Conservation (phyloP, 805 yeast genomes). For the Metschnikowia gruessii region DNA sequence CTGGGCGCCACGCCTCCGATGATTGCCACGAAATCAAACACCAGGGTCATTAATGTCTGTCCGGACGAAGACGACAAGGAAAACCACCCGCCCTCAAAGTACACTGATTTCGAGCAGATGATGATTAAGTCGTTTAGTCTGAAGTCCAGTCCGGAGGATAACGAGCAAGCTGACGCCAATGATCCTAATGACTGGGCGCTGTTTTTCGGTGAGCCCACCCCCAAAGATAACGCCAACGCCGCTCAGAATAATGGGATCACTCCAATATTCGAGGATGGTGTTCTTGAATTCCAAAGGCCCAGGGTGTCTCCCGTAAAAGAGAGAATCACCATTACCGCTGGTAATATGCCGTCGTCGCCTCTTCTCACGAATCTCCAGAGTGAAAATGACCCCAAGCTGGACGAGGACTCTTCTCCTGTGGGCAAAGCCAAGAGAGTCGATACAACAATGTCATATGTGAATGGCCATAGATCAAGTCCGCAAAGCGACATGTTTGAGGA, state of each 20-base stretch:
- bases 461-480: constrained; percentile 19
- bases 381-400: constrained; percentile 13
- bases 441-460: constrained; percentile 28
- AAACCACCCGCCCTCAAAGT: constrained; percentile 24
- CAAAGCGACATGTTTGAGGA: constrained; percentile 16
- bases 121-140: constrained; percentile 26
- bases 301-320: constrained; percentile 26
- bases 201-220: constrained; percentile 42
- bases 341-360: constrained; percentile 43
- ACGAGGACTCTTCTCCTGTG: constrained; percentile 30
- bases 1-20: constrained; percentile 42
- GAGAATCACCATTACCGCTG: constrained; percentile 22
- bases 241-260: constrained; percentile 14
- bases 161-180: constrained; percentile 10
- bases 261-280: constrained; percentile 23
- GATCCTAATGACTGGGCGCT: constrained; percentile 44
- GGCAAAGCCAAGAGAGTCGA: constrained; percentile 35
- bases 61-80: constrained; percentile 35
- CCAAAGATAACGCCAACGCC: constrained; percentile 28
- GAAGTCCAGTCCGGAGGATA: constrained; percentile 32
- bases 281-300: constrained; percentile 34
- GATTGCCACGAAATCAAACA: constrained; percentile 55
- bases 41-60: constrained; percentile 51
- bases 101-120: constrained; percentile 26
- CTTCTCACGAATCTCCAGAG: constrained; percentile 22